Base-by-base conservation (phyloP, 768 basidiomycete genomes). In the Roridomyces roridus region DNA sequence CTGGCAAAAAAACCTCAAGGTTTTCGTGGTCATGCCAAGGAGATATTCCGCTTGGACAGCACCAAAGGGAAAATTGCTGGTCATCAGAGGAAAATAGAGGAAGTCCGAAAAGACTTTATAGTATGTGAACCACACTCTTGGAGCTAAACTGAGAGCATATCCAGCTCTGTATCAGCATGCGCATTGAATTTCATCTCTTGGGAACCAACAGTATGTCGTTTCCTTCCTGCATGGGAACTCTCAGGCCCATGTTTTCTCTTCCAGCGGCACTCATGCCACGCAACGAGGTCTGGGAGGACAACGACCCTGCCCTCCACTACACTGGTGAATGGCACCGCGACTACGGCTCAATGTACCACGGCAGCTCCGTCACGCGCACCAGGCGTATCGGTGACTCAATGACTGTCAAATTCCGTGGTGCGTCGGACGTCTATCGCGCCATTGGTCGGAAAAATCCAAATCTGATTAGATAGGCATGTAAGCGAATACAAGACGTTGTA, bases 311-410 rank as follows among this genome's bases (percentile, higher is more conserved):
- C 8, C 29, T 56, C 23, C 36, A 45, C 35, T 50, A 56, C 40
- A 51, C 48, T 2, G 53, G 53, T 2, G 12, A 50, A 11, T 51
- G 59, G 59, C 26, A 17, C 2, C 48, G 45, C 9, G 4, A 12
- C 9, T 50, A 55, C 18, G n/a, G 25, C 37, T n/a, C n/a, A 17
- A 55, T 60, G 7, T 55, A 49, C 45, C 59, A 61, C 35, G 44
- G 45, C 2, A 26, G 45, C 7, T 20, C 49, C 15, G 45, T 52
- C 4, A 61, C 56, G 59, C 29, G 55, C 8, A 61, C 59, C 18
- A 41, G 25, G 24, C 29, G 34, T 8, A 7, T 61, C 17, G 55
- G 55, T 6, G 59, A 46, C 35, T 61, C 59, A 1, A 55, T 56
- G 34, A 29, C 31, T 20, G 45, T 56, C 37, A 29, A 11, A 10